phyloP scores from a whole-genome alignment of 495 filamentous ascomycete species.

The Talaromyces thailandensis region DNA sequence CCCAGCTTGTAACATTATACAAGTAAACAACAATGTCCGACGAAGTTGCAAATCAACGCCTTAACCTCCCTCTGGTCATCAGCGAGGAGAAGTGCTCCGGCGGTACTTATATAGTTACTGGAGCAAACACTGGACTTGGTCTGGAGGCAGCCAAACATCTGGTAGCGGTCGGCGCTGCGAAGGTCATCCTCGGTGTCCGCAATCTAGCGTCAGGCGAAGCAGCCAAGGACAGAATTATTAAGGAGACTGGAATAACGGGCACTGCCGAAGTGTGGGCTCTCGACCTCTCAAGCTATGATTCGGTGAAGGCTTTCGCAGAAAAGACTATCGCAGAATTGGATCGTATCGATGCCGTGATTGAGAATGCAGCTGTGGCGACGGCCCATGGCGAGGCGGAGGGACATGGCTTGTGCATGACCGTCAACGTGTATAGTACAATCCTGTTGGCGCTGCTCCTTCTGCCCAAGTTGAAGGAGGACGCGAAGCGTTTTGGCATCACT shows the following conservation, averaged over 20 bases:
- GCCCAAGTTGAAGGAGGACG: conserved; percentile 10
- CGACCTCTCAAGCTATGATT: conserved; percentile 13
- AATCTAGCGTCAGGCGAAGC: conserved; percentile 34
- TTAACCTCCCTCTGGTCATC: background rate
- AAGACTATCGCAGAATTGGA: conserved; percentile 8
- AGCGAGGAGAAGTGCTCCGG: background rate
- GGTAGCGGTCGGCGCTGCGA: conserved; percentile 31
- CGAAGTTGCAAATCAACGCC: background rate
- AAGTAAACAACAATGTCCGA: background rate
- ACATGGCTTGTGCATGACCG: conserved; percentile 3
- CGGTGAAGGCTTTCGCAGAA: conserved; percentile 16
- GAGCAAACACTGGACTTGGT: conserved; percentile 46
- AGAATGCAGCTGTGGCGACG: conserved; percentile 11
- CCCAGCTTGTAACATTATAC: background rate
- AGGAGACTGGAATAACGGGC: conserved; percentile 20
- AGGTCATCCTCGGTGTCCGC: conserved; percentile 48
- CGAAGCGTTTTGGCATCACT: conserved; percentile 7
- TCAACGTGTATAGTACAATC: conserved; percentile 12
- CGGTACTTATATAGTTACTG: conserved; percentile 38
- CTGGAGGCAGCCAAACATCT: conserved; percentile 39
- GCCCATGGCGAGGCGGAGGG: conserved; percentile 5
- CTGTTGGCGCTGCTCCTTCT: conserved; percentile 9
- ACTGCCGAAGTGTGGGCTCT: conserved; percentile 46
- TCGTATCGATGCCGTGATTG: conserved; percentile 12
- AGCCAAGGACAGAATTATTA: conserved; percentile 25